A percentile compares a stretch with the other conserved stretches of the same genome.
Evolutionary conservation across 2,329 filamentous ascomycete genomes (phyloP).

Genomic region (Colletotrichum sp.): DNA sequence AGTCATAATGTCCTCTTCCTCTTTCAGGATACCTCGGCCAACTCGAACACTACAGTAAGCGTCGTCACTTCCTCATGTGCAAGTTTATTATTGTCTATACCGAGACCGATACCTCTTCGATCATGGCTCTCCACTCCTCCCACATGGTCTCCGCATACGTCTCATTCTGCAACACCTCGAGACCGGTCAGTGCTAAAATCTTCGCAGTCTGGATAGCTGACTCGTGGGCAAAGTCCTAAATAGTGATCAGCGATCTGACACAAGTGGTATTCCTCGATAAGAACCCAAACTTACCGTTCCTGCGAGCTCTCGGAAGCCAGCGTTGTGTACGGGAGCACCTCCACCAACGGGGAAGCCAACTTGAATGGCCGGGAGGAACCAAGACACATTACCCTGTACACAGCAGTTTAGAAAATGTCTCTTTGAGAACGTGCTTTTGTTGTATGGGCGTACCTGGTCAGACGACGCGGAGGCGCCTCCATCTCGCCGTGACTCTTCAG

Average conservation of each 20-base stretch:
- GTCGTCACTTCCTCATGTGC: background rate
- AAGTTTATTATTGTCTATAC: background rate
- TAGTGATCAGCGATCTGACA: background rate
- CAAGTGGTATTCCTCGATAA: fast-evolving
- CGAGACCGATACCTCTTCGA: background rate
- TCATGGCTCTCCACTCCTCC: conserved; percentile 16
- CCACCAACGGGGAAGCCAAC: conserved; percentile 17
- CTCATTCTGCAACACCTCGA: conserved; percentile 17
- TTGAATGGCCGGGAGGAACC: conserved; percentile 16
- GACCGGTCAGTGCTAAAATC: conserved; percentile 11
- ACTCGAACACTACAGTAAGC: background rate
- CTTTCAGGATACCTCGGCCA: too few relatives aligned
- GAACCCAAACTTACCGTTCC: background rate
- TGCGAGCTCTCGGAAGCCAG: conserved; percentile 5
- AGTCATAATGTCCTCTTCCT: too few relatives aligned
- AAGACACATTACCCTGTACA: conserved; percentile 12
- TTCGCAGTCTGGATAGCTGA: conserved; percentile 15
- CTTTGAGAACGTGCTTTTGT: background rate
- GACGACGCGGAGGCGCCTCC: background rate
- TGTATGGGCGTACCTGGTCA: background rate
- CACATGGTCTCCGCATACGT: conserved; percentile 14
- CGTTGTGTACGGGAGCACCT: conserved; percentile 15
- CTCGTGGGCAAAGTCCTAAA: conserved; percentile 12
- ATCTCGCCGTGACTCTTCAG: conserved; percentile 2
- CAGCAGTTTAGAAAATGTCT: background rate